Percentiles rank a stretch among this genome's conserved stretches.
Conservation (phyloP, 2,329 filamentous ascomycete species). For the Talaromyces amestolkiae region DNA sequence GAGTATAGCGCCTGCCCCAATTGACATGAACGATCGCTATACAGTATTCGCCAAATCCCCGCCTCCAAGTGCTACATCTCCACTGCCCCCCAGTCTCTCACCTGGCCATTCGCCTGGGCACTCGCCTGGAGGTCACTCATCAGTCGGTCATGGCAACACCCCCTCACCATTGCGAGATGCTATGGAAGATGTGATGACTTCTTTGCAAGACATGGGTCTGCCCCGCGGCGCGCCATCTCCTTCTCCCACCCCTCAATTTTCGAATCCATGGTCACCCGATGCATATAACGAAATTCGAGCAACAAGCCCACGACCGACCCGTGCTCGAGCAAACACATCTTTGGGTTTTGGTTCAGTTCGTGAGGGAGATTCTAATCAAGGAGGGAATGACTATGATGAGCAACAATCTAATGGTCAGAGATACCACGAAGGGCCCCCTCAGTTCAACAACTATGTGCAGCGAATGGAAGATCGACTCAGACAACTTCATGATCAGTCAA, state of each 20-base stretch:
- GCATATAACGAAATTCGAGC: constrained; percentile 63
- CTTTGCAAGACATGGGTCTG: constrained; percentile 79
- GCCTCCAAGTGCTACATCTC: constrained; percentile 40
- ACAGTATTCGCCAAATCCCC: constrained; percentile 43
- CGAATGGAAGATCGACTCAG: constrained; percentile 83
- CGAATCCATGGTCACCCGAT: constrained; percentile 83
- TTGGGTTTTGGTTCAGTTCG: constrained; percentile 62
- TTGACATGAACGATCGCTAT: constrained; percentile 44
- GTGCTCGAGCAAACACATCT: constrained; percentile 66
- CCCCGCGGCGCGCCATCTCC: constrained; percentile 51
- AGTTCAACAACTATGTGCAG: constrained; percentile 82
- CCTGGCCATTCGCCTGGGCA: constrained; percentile 14
- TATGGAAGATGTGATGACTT: constrained; percentile 98
- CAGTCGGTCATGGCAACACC: constrained; percentile 57
- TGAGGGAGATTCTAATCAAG: constrained; percentile 40
- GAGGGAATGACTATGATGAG: constrained; percentile 58
- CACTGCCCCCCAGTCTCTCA: constrained; percentile 2
- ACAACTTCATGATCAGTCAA: constrained; percentile 63
- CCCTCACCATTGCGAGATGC: constrained; percentile 89
- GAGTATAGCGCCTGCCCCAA: constrained; percentile 30
- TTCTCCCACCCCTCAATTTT: constrained; percentile 54
- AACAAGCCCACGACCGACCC: constrained; percentile 32
- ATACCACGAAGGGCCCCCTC: constrained; percentile 60
- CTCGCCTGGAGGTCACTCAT: constrained; percentile 16
- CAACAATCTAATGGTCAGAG: constrained; percentile 51